Evolutionary conservation across 176 grass and related monocot genomes (phyloP), one percentile per base, ranked within the genome.

Genomic region (Aegilops umbellulata): DNA sequence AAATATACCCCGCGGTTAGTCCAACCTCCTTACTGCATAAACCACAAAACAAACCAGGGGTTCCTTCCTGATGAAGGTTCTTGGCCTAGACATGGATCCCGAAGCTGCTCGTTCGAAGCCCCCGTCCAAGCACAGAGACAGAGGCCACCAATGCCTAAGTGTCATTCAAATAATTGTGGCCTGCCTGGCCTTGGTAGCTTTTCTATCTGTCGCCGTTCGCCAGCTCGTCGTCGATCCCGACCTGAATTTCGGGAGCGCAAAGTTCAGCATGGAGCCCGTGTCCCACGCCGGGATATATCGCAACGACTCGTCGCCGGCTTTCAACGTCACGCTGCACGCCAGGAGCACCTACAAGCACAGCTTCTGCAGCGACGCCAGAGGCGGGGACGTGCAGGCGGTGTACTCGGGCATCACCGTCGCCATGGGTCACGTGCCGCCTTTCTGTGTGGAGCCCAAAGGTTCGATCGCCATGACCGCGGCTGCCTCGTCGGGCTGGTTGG

Each of bases 261-360:
- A 74, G 71, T 47, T 74, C 71, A 47, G 41, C 41, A 47, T 74
- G n/a, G 71, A 78, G 14, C 75, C 75, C 75, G 31, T 78, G 29
- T 53, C 22, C 51, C 75, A 78, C 75, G 31, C 29, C 17, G 75
- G 75, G 29, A 58, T 78, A 17, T 30, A 78, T 13, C 19, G 1
- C 19, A 32, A 14, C 46, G 19, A 3, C 74, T 1, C 74, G 0
- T 30, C 74, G 17, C 74, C 74, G 47, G 49, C 51, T 19, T 78
- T 78, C 51, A 78, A 78, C 27, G 27, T 78, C 29, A 60, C 51
- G 51, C 75, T 78, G 29, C 75, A 78, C 51, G 75, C 75, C 10
- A 35, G 2, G 51, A 78, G n/a, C 49, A 36, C 51, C 29, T 55
- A 78, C 75, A 58, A 35, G 75, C 51, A 60, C 29, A 35, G 30